Evolutionary conservation across 495 filamentous ascomycete species (phyloP).

Genomic region (Penicillium bovifimosum): DNA sequence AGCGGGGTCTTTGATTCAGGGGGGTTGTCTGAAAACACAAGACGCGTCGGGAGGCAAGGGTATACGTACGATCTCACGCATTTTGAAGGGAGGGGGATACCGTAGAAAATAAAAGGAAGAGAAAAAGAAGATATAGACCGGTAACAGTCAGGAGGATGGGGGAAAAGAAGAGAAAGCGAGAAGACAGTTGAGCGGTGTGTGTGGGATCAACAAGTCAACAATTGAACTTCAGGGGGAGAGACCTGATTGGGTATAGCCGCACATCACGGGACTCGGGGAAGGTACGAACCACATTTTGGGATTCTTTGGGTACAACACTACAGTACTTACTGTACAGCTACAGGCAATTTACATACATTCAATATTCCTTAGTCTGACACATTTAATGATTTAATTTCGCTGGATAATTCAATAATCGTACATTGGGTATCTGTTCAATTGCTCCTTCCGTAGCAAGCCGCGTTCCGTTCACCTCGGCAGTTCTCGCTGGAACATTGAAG

Average conservation of each 20-base stretch:
- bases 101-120: conserved; percentile 13
- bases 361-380: too few species aligned
- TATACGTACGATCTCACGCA: conserved; percentile 89
- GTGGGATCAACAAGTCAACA: conserved; percentile 36
- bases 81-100: conserved; percentile 53
- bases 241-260: conserved; percentile 23
- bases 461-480: background rate
- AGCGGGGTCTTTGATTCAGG: conserved; percentile 43
- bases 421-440: conserved; percentile 1
- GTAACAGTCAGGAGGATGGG: conserved; percentile 16
- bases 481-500: background rate
- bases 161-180: conserved; percentile 26
- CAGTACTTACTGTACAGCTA: too few species aligned
- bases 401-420: background rate
- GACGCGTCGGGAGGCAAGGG: conserved; percentile 31
- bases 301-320: conserved; percentile 1
- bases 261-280: conserved; percentile 23
- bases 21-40: conserved; percentile 36
- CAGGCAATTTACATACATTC: too few species aligned
- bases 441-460: background rate
- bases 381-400: background rate
- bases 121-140: conserved; percentile 15
- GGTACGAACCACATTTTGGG: conserved; percentile 30
- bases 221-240: conserved; percentile 24
- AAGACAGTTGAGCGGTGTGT: conserved; percentile 31